Percentiles rank a stretch among this genome's conserved stretches.
Evolutionary conservation across 257 asterid genomes (phyloP).

Genomic region (Ocimum tenuiflorum): DNA sequence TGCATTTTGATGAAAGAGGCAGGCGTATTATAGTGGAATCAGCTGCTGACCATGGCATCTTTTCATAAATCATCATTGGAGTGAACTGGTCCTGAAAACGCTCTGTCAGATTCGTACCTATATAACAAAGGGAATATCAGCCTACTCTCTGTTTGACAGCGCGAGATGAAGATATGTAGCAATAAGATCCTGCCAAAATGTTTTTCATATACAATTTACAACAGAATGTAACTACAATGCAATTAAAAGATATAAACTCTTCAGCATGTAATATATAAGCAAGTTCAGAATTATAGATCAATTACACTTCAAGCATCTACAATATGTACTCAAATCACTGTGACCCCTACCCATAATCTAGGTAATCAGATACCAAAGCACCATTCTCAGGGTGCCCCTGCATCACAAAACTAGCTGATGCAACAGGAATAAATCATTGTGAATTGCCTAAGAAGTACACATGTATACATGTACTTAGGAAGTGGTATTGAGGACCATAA

Average conservation of each 20-base stretch:
- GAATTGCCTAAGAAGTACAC: no score
- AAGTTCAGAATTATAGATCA: no score
- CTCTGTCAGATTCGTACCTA: conserved; percentile 79
- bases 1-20: conserved; percentile 69
- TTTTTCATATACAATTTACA: neutral
- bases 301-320: no score
- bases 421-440: no score
- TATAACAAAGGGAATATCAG: conserved; percentile 15
- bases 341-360: no score
- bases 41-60: conserved; percentile 60
- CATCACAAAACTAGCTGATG: no score
- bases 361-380: no score
- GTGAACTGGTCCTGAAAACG: conserved; percentile 81
- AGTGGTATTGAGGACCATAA: no score
- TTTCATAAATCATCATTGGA: conserved; percentile 67
- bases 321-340: no score
- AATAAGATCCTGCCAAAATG: neutral
- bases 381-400: no score
- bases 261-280: neutral
- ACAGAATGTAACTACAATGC: neutral
- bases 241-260: neutral
- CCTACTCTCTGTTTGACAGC: conserved; percentile 16
- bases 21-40: conserved; percentile 75
- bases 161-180: neutral
- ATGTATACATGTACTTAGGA: no score